These are phyloP conservation scores for Phytophthora meadii DNA, from an alignment of 352 stramenopile genomes.

Conservation along the genomic window DNA sequence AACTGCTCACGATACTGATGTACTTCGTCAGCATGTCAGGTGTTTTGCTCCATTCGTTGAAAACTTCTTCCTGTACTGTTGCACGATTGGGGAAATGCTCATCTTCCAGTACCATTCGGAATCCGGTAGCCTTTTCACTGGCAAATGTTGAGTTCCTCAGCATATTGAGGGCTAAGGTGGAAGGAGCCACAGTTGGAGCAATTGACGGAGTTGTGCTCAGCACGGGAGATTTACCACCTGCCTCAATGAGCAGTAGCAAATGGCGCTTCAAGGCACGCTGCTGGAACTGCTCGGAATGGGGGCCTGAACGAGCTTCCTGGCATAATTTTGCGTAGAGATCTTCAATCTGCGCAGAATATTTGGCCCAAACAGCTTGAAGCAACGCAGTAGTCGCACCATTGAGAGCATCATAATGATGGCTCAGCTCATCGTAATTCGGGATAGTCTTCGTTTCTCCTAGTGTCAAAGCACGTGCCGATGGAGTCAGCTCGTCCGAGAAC, in stretches of 20 bases:
- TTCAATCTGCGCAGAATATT: conserved; percentile 68
- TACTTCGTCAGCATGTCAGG: conserved; percentile 85
- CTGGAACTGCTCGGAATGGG: conserved; percentile 75
- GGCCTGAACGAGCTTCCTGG: conserved; percentile 45
- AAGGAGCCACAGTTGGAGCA: conserved; percentile 48
- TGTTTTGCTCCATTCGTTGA: conserved; percentile 72
- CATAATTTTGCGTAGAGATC: conserved; percentile 63
- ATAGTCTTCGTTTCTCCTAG: conserved; percentile 67
- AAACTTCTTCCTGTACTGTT: conserved; percentile 73
- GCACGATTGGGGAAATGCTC: conserved; percentile 60
- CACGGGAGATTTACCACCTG: conserved; percentile 56
- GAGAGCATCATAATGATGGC: conserved; percentile 71
- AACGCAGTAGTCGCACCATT: conserved; percentile 68
- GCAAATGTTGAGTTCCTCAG: conserved; percentile 75
- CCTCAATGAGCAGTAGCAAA: conserved; percentile 69
- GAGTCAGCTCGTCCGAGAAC: conserved; percentile 71
- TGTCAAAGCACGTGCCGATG: conserved; percentile 67
- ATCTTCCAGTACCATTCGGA: conserved; percentile 72
- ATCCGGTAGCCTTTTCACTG: conserved; percentile 64
- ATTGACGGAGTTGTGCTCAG: conserved; percentile 52
- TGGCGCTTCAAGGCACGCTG: conserved; percentile 73
- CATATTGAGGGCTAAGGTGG: conserved; percentile 61
- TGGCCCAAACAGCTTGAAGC: conserved; percentile 72
- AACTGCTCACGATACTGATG: conserved; percentile 77
- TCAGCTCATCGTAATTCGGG: conserved; percentile 64